Conservation (phyloP, 257 asterid genomes). For the Solanum neorickii region DNA sequence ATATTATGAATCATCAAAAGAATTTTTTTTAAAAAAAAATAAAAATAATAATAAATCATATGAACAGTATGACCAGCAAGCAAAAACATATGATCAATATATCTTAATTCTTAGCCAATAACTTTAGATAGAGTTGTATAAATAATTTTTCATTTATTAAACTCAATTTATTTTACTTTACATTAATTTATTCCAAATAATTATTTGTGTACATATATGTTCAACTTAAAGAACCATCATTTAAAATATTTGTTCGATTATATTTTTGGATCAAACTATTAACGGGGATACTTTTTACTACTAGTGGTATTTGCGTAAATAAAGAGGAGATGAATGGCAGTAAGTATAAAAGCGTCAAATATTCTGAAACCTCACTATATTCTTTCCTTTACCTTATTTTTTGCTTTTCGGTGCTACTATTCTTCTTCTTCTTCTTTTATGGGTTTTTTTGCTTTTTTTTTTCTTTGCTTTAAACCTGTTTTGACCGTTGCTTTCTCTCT, state of each 20-base stretch:
- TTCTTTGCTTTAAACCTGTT: conserved; percentile 16
- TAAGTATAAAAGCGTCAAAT: not conserved
- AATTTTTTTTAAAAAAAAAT: too few relatives aligned
- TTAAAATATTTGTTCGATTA: too few relatives aligned
- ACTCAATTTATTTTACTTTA: not conserved
- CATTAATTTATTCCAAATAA: not conserved
- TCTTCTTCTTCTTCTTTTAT: not conserved
- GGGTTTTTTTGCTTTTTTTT: not conserved
- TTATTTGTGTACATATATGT: not conserved
- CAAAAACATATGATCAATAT: not conserved
- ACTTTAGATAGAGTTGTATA: not conserved
- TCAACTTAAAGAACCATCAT: not conserved
- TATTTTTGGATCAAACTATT: too few relatives aligned
- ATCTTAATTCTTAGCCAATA: not conserved
- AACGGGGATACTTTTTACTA: rapidly evolving
- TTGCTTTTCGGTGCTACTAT: not conserved
- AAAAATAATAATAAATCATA: not conserved
- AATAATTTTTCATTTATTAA: not conserved
- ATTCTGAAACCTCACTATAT: conserved; percentile 6
- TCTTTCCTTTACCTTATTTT: conserved; percentile 14
- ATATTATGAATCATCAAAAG: not conserved
- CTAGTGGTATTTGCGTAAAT: not conserved
- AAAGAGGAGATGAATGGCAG: not conserved
- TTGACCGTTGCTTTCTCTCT: conserved; percentile 43
- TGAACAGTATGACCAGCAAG: too few relatives aligned